These are phyloP conservation scores for Populus hybrid DNA, from an alignment of 441 rosid species.

Conservation along the genomic window DNA sequence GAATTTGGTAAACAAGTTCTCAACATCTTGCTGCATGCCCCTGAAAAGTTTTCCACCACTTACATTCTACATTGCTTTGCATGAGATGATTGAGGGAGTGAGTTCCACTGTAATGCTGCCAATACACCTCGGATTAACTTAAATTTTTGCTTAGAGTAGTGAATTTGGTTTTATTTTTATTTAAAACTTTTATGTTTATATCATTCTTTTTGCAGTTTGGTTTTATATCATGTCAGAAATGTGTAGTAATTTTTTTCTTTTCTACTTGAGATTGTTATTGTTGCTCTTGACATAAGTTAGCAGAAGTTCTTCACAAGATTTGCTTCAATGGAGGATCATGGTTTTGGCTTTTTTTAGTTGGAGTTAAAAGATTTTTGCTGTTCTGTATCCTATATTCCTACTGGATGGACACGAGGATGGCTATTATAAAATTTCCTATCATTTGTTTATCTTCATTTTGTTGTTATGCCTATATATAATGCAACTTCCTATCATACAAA, in stretches of 20 bases:
- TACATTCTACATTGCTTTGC: neutral
- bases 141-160: no score
- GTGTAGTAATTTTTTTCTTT: neutral
- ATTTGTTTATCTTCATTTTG: neutral
- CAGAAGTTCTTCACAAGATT: constrained; percentile 48
- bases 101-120: neutral
- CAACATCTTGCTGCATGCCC: neutral
- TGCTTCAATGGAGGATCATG: constrained; percentile 52
- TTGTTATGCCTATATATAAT: neutral
- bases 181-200: neutral
- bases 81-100: neutral
- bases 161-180: neutral
- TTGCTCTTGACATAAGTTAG: constrained; percentile 49
- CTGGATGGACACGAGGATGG: constrained; percentile 23
- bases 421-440: constrained; percentile 6
- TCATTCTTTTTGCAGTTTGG: neutral
- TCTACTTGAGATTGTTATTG: constrained; percentile 23
- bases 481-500: neutral
- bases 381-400: constrained; percentile 47
- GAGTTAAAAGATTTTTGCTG: constrained; percentile 37
- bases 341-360: constrained; percentile 42
- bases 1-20: no score
- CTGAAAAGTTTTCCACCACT: neutral
- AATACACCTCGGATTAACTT: neutral
- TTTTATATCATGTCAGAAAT: neutral